Percentiles rank a stretch among this genome's conserved stretches.
phyloP scores from a whole-genome alignment of 176 grass and related monocot genomes.

The Alopecurus myosuroides region DNA sequence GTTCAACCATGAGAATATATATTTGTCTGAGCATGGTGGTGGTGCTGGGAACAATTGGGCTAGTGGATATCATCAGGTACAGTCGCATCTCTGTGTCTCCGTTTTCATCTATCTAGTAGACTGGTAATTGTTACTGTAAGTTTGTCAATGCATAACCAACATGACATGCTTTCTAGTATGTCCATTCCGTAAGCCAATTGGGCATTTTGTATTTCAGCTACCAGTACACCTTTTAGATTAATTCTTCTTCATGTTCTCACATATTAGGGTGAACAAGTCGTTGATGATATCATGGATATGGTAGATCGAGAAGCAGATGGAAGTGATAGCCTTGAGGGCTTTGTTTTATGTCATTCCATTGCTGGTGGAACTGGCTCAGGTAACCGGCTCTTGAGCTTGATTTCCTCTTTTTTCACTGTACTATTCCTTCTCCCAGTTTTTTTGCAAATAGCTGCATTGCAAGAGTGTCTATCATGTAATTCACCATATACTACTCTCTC shows the following conservation, averaged over 20 bases:
- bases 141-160: not conserved
- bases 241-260: not conserved
- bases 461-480: not conserved
- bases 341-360: constrained; percentile 96
- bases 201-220: not conserved
- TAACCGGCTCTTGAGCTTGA: not conserved
- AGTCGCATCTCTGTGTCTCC: not conserved
- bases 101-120: not conserved
- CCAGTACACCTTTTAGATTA: not conserved
- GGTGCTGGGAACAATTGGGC: constrained; percentile 99
- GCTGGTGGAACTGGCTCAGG: constrained; percentile 99
- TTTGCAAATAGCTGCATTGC: not conserved
- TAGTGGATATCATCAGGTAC: constrained; percentile 96
- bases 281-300: constrained; percentile 99
- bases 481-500: not conserved
- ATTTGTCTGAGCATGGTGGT: constrained; percentile 93
- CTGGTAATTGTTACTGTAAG: not conserved
- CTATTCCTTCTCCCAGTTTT: not conserved
- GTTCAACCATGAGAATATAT: constrained; percentile 98
- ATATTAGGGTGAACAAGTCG: constrained; percentile 87
- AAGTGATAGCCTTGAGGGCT: constrained; percentile 98
- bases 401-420: constrained; percentile 9
- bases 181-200: not conserved
- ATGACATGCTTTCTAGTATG: not conserved
- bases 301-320: constrained; percentile 99